Base-by-base conservation (phyloP, 2,329 filamentous ascomycete species). In the Cercospora brassicicola region DNA sequence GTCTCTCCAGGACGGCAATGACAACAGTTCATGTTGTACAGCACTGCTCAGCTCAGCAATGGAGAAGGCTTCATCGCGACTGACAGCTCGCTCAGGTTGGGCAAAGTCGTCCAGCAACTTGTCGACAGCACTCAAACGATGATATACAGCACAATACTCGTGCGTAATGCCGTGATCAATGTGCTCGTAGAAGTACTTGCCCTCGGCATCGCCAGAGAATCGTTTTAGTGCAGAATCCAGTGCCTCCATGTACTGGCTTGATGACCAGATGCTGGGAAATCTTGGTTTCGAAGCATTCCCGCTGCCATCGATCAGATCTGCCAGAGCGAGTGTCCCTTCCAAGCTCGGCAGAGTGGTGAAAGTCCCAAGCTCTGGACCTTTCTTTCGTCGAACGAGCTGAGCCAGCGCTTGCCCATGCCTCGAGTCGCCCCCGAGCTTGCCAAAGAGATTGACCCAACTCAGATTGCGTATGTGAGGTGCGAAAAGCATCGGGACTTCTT, bases 101-200 rank as follows among this genome's bases (percentile, higher is more conserved):
- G 64, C 48, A 33, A 67, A 69, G 48, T 67, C 45, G 30, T 67
- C 65, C 28, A 69, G 36, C 18, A 69, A 18, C 42, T 69, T 69
- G 48, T 69, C 67, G 13, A 69, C 57, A 15, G 51, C 20, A 15
- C 51, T 48, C 10, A 69, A 39, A 8, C 42, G 62, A 20, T 65
- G 48, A 10, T 59, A 60, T 4, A 42, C 60, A 11, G 31, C 48
- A 7, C 60, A 53, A 31, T 23, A 33, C 10, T 48, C 45, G 4
- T 45, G 13, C 4, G 62, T 53, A 3, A 67, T 39, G 23, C 59
- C 61, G 11, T 55, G 48, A 63, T 48, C 10, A 39, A 62, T 18
- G n/a, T 55, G 11, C 10, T 39, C 15, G 39, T 57, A 42, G 65
- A 69, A 23, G 28, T 55, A 55, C 6, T 20, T 30, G 8, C 67